phyloP scores from a whole-genome alignment of 257 asterid species.

The Solanum acaule region DNA sequence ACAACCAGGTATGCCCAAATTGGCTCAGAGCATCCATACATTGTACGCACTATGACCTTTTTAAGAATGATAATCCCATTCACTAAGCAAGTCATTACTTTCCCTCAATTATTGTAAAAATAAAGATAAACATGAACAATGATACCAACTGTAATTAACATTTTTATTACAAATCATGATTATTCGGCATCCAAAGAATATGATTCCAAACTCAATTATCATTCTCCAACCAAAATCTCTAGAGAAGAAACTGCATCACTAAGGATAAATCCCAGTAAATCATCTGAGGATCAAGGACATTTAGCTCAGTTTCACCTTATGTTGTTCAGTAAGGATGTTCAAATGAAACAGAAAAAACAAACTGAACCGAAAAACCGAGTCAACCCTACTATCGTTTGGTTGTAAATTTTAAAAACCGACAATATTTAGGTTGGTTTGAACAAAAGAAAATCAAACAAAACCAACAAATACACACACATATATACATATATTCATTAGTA shows the following conservation, averaged over 20 bases:
- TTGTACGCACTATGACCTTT: not conserved
- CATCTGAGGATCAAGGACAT: not conserved
- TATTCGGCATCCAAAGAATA: not conserved
- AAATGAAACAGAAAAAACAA: not conserved
- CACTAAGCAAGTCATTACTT: not conserved
- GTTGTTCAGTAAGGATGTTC: not conserved
- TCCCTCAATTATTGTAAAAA: not conserved
- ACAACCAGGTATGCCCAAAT: not conserved
- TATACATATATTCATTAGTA: not conserved
- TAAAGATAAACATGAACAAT: not conserved
- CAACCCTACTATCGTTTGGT: not conserved
- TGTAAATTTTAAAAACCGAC: not conserved
- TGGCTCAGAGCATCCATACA: not conserved
- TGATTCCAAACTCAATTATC: not conserved
- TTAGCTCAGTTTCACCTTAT: not conserved
- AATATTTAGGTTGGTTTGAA: not conserved
- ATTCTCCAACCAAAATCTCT: not conserved
- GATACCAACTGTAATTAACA: not conserved
- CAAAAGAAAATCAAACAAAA: not conserved
- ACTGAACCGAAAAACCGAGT: not conserved
- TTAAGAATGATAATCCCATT: not conserved
- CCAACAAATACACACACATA: not conserved
- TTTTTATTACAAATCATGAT: not conserved
- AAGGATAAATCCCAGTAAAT: not conserved
- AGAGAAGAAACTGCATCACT: not conserved